These are phyloP conservation scores for Skeletonema tropicum DNA, from an alignment of 108 stramenopile species.

Conservation along the genomic window DNA sequence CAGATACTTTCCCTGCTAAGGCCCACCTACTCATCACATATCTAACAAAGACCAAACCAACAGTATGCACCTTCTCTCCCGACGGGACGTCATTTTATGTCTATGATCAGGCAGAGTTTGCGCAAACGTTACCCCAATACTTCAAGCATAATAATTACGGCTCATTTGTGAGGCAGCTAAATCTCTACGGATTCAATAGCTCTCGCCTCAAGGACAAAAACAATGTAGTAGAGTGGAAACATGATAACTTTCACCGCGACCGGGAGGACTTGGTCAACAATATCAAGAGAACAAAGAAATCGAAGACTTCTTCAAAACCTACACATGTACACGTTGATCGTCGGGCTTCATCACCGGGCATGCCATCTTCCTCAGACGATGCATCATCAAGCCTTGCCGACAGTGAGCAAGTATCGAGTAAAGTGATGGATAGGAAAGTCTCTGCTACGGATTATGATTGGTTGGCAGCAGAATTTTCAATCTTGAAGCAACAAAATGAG, in stretches of 20 bases:
- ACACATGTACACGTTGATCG: conserved; percentile 13
- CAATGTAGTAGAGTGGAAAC: conserved; percentile 32
- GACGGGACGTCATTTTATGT: conserved; percentile 21
- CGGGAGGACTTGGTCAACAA: conserved; percentile 19
- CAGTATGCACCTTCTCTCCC: conserved; percentile 10
- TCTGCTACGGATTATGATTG: conserved; percentile 14
- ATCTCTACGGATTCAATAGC: conserved; percentile 54
- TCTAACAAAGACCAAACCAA: conserved; percentile 9
- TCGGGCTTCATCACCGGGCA: conserved; percentile 14
- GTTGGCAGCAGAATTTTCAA: conserved; percentile 28
- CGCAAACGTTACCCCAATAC: conserved; percentile 10
- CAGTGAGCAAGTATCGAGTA: not conserved
- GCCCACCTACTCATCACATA: conserved; percentile 9
- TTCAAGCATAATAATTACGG: conserved; percentile 64
- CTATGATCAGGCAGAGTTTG: conserved; percentile 13
- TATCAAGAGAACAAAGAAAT: conserved; percentile 26
- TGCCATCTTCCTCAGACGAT: conserved; percentile 24
- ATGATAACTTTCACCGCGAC: conserved; percentile 18
- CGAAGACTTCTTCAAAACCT: conserved; percentile 4
- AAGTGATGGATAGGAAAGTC: not conserved
- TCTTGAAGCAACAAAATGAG: conserved; percentile 29
- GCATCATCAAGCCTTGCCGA: conserved; percentile 7
- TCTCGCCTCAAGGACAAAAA: conserved; percentile 13
- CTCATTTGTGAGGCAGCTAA: conserved; percentile 64
- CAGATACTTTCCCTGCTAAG: conserved; percentile 8